Evolutionary conservation across 768 basidiomycete species (phyloP).

Genomic region (Trametes villosa): DNA sequence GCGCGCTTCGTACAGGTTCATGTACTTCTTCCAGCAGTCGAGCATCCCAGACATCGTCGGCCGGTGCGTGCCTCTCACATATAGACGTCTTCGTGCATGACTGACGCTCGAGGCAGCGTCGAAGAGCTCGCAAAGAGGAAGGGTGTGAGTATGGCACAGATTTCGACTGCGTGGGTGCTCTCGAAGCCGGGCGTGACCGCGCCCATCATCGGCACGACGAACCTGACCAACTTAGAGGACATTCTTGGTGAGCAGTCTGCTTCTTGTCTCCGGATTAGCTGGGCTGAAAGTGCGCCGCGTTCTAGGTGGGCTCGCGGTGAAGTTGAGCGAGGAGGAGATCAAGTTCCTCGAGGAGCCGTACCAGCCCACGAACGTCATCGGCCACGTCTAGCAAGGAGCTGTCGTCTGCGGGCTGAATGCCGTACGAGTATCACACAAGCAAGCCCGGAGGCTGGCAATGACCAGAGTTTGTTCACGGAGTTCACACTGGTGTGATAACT

Average conservation of each 20-base stretch:
- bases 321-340: conserved; percentile 60
- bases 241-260: no score
- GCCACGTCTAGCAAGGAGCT: no score
- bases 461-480: no score
- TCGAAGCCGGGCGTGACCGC: conserved; percentile 32
- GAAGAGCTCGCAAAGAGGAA: conserved; percentile 46
- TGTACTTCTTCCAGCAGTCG: not conserved
- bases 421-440: no score
- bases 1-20: not conserved
- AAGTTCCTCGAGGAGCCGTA: conserved; percentile 61
- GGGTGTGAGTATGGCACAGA: conserved; percentile 40
- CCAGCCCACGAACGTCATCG: conserved; percentile 44
- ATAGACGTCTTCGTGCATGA: no score
- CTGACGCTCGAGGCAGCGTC: conserved; percentile 25
- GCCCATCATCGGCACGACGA: conserved; percentile 4
- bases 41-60: conserved; percentile 42
- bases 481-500: no score
- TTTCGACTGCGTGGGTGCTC: conserved; percentile 42
- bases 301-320: conserved; percentile 28
- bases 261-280: no score
- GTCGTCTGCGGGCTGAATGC: no score
- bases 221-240: no score
- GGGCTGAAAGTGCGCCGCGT: not conserved
- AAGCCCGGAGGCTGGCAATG: no score
- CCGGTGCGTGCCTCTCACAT: conserved; percentile 9